Conservation (phyloP, 2,329 filamentous ascomycete genomes). For the Didymella exigua region DNA sequence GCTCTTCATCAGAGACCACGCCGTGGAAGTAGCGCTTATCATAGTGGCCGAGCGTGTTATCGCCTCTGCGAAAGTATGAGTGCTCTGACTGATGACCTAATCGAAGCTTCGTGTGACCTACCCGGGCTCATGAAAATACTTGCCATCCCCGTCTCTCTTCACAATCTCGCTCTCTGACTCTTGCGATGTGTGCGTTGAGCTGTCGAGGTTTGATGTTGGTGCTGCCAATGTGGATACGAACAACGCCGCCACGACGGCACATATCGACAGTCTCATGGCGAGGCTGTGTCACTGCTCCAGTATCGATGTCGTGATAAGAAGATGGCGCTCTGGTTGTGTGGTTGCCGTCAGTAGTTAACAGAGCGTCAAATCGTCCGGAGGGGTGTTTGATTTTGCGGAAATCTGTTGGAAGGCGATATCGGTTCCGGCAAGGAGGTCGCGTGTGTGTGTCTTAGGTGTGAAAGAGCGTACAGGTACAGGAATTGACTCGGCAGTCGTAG, state of each 20-base stretch:
- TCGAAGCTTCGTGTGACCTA: conserved; percentile 24
- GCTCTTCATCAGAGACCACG: conserved; percentile 68
- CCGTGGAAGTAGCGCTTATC: conserved; percentile 72
- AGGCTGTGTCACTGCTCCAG: neutral
- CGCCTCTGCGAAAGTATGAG: conserved; percentile 37
- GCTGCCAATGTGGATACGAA: conserved; percentile 27
- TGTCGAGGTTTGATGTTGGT: conserved; percentile 20
- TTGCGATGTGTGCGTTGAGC: neutral
- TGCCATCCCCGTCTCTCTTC: conserved; percentile 27
- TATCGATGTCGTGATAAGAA: conserved; percentile 12
- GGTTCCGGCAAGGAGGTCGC: conserved; percentile 8
- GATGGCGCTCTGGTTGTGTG: neutral
- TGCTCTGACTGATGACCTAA: neutral
- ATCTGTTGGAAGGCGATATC: neutral
- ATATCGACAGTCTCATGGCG: conserved; percentile 38
- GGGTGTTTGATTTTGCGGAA: neutral
- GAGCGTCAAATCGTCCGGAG: neutral
- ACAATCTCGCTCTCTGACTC: neutral
- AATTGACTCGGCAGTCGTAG: conserved; percentile 9
- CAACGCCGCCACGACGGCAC: conserved; percentile 27
- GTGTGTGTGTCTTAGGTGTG: conserved; percentile 9
- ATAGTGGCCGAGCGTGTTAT: conserved; percentile 71
- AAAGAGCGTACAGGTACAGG: conserved; percentile 6
- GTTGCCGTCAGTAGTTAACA: neutral
- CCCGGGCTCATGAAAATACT: conserved; percentile 50